phyloP scores from a whole-genome alignment of 306 rosid species.

The Vigna nakashimae region DNA sequence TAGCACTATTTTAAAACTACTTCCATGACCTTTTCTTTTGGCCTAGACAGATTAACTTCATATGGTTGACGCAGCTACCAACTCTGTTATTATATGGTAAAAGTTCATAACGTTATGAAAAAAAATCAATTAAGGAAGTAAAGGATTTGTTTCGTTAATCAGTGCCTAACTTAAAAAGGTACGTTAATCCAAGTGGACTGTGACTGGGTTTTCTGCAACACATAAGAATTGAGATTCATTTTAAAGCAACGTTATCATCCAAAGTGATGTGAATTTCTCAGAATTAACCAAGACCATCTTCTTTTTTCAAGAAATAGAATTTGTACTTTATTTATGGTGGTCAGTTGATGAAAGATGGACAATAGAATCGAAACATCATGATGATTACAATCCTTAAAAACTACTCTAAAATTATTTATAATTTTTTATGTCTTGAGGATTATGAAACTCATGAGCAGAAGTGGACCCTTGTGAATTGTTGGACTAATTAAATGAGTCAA shows the following conservation, averaged over 20 bases:
- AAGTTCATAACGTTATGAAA: background rate
- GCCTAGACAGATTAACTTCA: background rate
- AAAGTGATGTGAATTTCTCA: no score
- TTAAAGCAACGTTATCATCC: no score
- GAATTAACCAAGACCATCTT: background rate
- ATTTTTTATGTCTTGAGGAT: constrained; percentile 28
- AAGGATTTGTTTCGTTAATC: no score
- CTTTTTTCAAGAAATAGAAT: background rate
- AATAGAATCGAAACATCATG: background rate
- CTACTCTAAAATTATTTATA: constrained; percentile 21
- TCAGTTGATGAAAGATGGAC: constrained; percentile 9
- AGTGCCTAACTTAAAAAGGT: no score
- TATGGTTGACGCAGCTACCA: constrained; percentile 34
- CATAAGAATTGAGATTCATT: no score
- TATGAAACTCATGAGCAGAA: constrained; percentile 42
- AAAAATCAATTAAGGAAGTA: background rate
- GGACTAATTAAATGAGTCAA: constrained; percentile 6
- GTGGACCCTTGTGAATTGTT: constrained; percentile 47
- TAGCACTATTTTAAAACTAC: constrained; percentile 22
- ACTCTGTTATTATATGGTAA: constrained; percentile 6
- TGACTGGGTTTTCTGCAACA: no score
- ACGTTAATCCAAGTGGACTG: no score
- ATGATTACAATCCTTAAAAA: constrained; percentile 32
- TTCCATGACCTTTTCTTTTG: constrained; percentile 2
- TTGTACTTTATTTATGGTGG: background rate